These are phyloP conservation scores for Arthrobotrys megalospora DNA, from an alignment of 2,329 filamentous ascomycete species.

Conservation along the genomic window DNA sequence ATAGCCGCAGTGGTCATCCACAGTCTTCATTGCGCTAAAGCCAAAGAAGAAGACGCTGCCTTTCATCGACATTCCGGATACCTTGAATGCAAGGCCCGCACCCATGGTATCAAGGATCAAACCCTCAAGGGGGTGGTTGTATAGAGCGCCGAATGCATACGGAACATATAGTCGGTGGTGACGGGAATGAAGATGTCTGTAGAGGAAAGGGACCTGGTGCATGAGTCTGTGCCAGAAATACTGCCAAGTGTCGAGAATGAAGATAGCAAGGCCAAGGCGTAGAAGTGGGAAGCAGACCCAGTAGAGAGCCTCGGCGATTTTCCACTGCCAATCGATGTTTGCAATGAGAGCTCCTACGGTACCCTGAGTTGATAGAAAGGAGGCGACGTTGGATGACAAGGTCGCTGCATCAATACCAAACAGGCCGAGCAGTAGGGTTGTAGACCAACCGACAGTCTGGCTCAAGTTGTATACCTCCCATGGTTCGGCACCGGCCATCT, in stretches of 20 bases:
- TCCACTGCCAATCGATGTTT: slow-evolving; percentile 63
- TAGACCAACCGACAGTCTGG: slow-evolving; percentile 56
- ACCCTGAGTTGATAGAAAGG: slow-evolving; percentile 73
- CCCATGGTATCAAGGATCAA: slow-evolving; percentile 94
- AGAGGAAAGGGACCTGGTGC: slow-evolving; percentile 98
- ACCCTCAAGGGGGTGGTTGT: slow-evolving; percentile 95
- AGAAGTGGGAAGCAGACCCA: slow-evolving; percentile 81
- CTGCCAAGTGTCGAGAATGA: slow-evolving; percentile 94
- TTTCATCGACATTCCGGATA: slow-evolving; percentile 84
- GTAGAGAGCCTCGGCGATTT: slow-evolving; percentile 82
- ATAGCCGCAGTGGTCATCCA: slow-evolving; percentile 98
- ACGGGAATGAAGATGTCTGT: slow-evolving; percentile 92
- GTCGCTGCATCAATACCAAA: slow-evolving; percentile 81
- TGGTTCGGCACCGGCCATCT: slow-evolving; percentile 82
- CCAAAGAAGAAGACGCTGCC: slow-evolving; percentile 93
- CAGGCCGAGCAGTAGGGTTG: slow-evolving; percentile 76
- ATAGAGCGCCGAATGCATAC: slow-evolving; percentile 95
- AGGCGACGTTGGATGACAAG: slow-evolving; percentile 60
- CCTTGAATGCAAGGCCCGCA: slow-evolving; percentile 85
- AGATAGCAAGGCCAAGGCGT: slow-evolving; percentile 82
- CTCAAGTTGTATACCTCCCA: slow-evolving; percentile 76
- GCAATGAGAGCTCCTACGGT: slow-evolving; percentile 74
- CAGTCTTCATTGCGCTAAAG: slow-evolving; percentile 91
- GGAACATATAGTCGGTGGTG: slow-evolving; percentile 98
- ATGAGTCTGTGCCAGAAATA: slow-evolving; percentile 97